Evolutionary conservation across 83 land plant genomes (phyloP).

Genomic region (Picea abies): DNA sequence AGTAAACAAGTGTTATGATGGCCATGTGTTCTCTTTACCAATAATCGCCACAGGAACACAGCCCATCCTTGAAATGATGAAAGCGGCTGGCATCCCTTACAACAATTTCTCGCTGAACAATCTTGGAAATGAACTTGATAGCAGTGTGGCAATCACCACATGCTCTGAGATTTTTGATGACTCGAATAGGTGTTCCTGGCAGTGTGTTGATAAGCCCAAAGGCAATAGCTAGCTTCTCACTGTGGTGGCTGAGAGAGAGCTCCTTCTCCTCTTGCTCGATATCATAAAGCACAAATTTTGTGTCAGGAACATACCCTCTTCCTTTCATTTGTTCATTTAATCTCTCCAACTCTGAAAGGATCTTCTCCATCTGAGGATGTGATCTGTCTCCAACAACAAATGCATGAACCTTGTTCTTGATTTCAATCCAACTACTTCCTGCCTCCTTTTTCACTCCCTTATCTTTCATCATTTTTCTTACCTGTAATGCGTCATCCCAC

Average conservation of each 20-base stretch:
- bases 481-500: slow-evolving; percentile 53
- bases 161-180: not conserved
- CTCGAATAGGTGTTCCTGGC: not conserved
- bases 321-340: not conserved
- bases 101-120: not conserved
- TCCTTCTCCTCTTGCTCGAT: slow-evolving; percentile 1
- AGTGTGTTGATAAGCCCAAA: not conserved
- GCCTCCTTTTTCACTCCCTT: slow-evolving; percentile 51
- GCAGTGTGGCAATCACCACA: not conserved
- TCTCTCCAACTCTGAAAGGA: slow-evolving; percentile 8
- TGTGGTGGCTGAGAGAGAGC: not conserved
- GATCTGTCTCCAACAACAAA: slow-evolving; percentile 54
- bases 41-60: slow-evolving; percentile 4
- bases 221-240: slow-evolving; percentile 8
- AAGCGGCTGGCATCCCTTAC: not conserved
- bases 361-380: slow-evolving; percentile 39
- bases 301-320: not conserved
- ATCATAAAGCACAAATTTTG: slow-evolving; percentile 3
- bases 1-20: not conserved
- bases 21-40: slow-evolving; percentile 9
- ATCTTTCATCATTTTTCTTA: slow-evolving; percentile 54
- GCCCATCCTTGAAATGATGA: not conserved
- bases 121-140: slow-evolving; percentile 1
- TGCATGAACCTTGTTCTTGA: slow-evolving; percentile 45
- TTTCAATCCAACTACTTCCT: slow-evolving; percentile 60